A percentile compares a stretch with the other conserved stretches of the same genome.
phyloP scores from a whole-genome alignment of 1,284 basidiomycete species.

The Fomes fomentarius region DNA sequence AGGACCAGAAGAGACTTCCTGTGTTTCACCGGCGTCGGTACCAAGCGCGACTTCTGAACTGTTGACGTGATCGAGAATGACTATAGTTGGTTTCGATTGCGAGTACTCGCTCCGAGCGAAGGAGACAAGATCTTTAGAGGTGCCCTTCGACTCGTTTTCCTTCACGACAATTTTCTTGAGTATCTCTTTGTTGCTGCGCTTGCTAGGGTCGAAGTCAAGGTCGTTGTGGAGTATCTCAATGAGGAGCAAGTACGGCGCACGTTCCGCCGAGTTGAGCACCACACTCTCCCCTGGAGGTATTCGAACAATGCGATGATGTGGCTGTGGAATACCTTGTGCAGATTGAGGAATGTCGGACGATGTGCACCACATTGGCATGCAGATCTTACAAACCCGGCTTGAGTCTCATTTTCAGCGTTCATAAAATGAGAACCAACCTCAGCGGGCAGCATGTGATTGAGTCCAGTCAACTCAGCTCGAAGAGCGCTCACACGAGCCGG shows the following conservation, averaged over 20 bases:
- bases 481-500: conserved; percentile 94
- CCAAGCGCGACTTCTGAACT: conserved; percentile 30
- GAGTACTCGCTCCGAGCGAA: conserved; percentile 27
- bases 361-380: conserved; percentile 96
- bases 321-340: conserved; percentile 49
- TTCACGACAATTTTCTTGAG: conserved; percentile 84
- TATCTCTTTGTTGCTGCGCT: conserved; percentile 85
- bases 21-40: conserved; percentile 23
- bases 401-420: conserved; percentile 5
- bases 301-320: conserved; percentile 94
- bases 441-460: conserved; percentile 96
- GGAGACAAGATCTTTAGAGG: conserved; percentile 51
- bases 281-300: conserved; percentile 98
- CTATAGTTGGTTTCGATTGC: conserved; percentile 6
- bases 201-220: conserved; percentile 90
- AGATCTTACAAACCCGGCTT: conserved; percentile 58
- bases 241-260: conserved; percentile 92
- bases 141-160: conserved; percentile 61
- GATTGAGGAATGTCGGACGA: conserved; percentile 61
- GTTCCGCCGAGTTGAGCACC: conserved; percentile 97
- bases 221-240: conserved; percentile 93
- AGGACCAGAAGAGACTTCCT: conserved; percentile 10
- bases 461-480: conserved; percentile 91
- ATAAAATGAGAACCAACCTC: conserved; percentile 59
- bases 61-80: conserved; percentile 23